These are phyloP conservation scores for Fusarium odoratissimum DNA, from an alignment of 2,329 filamentous ascomycete species.

Conservation along the genomic window DNA sequence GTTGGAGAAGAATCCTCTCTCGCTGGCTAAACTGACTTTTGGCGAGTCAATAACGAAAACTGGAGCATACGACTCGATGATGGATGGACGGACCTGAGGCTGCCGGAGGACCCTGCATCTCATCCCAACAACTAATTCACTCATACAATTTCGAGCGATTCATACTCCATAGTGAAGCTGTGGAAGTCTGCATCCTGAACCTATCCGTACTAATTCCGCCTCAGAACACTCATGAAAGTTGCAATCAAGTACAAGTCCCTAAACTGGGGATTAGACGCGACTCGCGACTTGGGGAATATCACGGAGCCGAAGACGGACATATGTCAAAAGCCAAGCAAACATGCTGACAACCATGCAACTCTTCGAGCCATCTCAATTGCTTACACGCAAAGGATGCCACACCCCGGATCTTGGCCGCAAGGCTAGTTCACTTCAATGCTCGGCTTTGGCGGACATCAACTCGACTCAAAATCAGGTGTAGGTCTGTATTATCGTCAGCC, in stretches of 20 bases:
- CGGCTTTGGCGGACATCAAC: conserved; percentile 3
- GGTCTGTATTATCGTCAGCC: background rate
- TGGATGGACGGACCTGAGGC: conserved; percentile 32
- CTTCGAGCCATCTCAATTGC: conserved; percentile 7
- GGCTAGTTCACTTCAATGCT: conserved; percentile 12
- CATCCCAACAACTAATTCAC: conserved; percentile 43
- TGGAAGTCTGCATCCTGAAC: conserved; percentile 4
- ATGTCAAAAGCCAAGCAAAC: background rate
- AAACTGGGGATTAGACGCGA: conserved; percentile 6
- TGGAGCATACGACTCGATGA: conserved; percentile 26
- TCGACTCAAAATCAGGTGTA: background rate
- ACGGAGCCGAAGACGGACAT: conserved; percentile 18
- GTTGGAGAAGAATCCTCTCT: conserved; percentile 32
- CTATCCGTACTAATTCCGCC: conserved; percentile 8
- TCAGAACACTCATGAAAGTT: background rate
- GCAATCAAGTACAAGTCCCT: background rate
- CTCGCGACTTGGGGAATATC: conserved; percentile 13
- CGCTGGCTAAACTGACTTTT: conserved; percentile 18
- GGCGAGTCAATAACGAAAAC: conserved; percentile 18
- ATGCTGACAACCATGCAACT: background rate
- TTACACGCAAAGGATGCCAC: conserved; percentile 22
- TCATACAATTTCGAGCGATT: conserved; percentile 41
- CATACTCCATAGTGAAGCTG: background rate
- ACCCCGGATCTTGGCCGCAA: conserved; percentile 41
- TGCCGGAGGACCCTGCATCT: conserved; percentile 43